These are phyloP conservation scores for Sporisorium iseilematis-ciliati DNA, from an alignment of 1,284 basidiomycete species.

Conservation along the genomic window DNA sequence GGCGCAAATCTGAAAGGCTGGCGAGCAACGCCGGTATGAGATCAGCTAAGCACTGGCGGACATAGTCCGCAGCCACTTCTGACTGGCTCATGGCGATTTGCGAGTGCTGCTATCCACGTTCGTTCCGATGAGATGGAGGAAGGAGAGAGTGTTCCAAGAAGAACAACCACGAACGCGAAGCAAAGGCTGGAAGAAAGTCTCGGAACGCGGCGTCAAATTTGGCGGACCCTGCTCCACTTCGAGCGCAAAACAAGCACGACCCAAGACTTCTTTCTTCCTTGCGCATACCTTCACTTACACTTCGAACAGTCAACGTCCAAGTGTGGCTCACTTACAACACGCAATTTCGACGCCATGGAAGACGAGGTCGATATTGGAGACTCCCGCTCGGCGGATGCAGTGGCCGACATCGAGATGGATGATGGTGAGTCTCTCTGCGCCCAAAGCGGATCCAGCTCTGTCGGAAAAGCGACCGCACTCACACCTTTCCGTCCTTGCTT, in stretches of 20 bases:
- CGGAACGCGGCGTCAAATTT: slow-evolving; percentile 33
- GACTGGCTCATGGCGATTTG: slow-evolving; percentile 25
- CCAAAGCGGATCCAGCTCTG: background rate
- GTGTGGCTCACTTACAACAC: background rate
- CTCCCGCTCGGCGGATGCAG: slow-evolving; percentile 10
- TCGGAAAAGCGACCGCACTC: background rate
- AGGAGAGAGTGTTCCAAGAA: background rate
- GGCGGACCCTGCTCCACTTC: slow-evolving; percentile 33
- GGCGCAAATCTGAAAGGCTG: slow-evolving; percentile 19
- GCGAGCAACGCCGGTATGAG: slow-evolving; percentile 30
- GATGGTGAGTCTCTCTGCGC: slow-evolving; percentile 34
- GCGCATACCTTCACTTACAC: slow-evolving; percentile 10
- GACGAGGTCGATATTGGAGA: slow-evolving; percentile 26
- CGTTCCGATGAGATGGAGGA: background rate
- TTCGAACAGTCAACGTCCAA: background rate
- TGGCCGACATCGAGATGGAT: slow-evolving; percentile 56
- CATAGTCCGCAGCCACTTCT: slow-evolving; percentile 22
- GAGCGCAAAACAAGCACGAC: slow-evolving; percentile 9
- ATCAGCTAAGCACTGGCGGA: slow-evolving; percentile 23
- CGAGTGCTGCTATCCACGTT: background rate
- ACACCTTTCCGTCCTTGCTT: background rate
- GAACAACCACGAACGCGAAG: slow-evolving; percentile 12
- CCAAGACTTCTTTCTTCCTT: slow-evolving; percentile 6
- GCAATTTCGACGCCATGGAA: slow-evolving; percentile 14
- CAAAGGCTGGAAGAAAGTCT: background rate